These are phyloP conservation scores for Phlebiopsis flavidoalba DNA, from an alignment of 768 basidiomycete species.

Conservation along the genomic window DNA sequence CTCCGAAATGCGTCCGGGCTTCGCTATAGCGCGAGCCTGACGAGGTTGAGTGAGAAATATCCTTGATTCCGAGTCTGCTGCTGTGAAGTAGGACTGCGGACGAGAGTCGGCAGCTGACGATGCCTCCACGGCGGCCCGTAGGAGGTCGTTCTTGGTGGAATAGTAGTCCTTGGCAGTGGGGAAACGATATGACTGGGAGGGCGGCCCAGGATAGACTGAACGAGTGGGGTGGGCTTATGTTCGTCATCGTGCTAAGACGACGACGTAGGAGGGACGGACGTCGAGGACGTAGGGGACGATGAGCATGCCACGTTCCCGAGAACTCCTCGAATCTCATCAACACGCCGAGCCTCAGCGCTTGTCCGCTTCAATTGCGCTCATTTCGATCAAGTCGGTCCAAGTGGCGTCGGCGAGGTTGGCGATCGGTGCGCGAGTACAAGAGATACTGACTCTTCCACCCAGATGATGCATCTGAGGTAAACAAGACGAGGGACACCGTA, in stretches of 20 bases:
- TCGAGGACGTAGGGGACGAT: slow-evolving; percentile 10
- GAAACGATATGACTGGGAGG: slow-evolving; percentile 57
- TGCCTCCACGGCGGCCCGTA: slow-evolving; percentile 36
- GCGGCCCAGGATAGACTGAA: slow-evolving; percentile 55
- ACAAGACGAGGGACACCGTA: background rate
- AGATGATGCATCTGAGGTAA: background rate
- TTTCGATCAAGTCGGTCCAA: background rate
- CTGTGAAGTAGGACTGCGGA: slow-evolving; percentile 3
- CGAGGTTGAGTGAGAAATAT: background rate
- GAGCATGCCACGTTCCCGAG: slow-evolving; percentile 15
- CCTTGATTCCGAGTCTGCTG: slow-evolving; percentile 5
- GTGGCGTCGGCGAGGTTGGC: background rate
- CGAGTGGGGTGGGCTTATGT: slow-evolving; percentile 50
- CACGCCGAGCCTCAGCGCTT: background rate
- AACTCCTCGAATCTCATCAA: background rate
- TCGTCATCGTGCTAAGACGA: slow-evolving; percentile 35
- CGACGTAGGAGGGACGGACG: slow-evolving; percentile 4
- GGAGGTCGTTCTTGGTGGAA: slow-evolving; percentile 46
- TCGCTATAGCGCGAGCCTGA: slow-evolving; percentile 4
- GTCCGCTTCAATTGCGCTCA: background rate
- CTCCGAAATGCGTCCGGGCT: background rate
- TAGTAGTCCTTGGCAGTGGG: slow-evolving; percentile 43
- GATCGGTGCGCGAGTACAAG: background rate
- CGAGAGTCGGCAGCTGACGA: slow-evolving; percentile 12
- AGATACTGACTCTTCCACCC: background rate